Base-by-base conservation (phyloP, 768 basidiomycete genomes). In the Phlegmacium glaucopus region DNA sequence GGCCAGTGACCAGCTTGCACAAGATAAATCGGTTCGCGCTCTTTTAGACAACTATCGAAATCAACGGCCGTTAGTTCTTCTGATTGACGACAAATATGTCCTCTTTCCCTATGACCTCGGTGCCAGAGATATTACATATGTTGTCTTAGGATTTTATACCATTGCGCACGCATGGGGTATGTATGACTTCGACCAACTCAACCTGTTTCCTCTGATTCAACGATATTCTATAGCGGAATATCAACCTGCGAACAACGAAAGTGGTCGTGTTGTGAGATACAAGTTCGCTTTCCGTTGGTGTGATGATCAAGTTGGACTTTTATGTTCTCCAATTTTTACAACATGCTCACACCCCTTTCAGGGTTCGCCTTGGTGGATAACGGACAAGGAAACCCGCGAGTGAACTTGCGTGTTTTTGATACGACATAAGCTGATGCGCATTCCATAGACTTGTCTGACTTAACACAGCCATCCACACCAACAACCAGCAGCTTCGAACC, bases 201-300 rank as follows among this genome's bases (percentile, higher is more conserved):
- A 25, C 34, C 2, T 27, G 6, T 13, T 9, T 13, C 9, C 12
- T 36, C 13, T 28, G 6, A 12, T 27, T 36, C 30, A 15, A 11
- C 30, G 17, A 34, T 50, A 34, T 30, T 35, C 18, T 40, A 6
- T 46, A 87, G 87, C 85, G 37, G 87, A 90, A 66, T 78, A 75
- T 48, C 79, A 88, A 55, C 56, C 72, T 1, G 67, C 77, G 6
- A 63, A 62, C 9, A 80, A 78, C 49, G 64, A 68, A 13, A 62
- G 55, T 27, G 77, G 78, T 9, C 68, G 65, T n/a, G 79, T 87
- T n/a, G 74, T 88, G 10, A 72, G 89, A 6, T 88, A 80, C 61
- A 92, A 91, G 61, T 90, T 92, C 56, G 82, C 84, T 4, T 92
- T 92, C 53, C 84, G 85, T 54, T 92, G 89, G 88, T 88, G 87